Percentiles rank a stretch among this genome's conserved stretches.
phyloP scores from a whole-genome alignment of 345 rosid genomes.

The Carallia brachiata region DNA sequence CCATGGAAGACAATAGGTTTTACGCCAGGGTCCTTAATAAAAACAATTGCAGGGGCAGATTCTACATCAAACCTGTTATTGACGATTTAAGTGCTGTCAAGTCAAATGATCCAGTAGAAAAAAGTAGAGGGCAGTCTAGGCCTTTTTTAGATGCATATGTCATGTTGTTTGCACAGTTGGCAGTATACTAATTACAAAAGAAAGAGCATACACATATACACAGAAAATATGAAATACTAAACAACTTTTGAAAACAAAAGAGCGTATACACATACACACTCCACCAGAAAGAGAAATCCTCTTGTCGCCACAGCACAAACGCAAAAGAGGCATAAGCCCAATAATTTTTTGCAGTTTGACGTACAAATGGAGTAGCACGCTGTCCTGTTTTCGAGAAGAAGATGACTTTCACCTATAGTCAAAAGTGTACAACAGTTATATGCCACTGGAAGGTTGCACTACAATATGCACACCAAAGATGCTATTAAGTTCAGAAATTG shows the following conservation, averaged over 20 bases:
- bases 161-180: not conserved
- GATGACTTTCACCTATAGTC: conserved; percentile 73
- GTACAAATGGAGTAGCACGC: conserved; percentile 79
- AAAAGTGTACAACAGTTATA: conserved; percentile 18
- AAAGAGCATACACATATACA: too few relatives aligned
- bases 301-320: conserved; percentile 79
- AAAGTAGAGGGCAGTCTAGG: not conserved
- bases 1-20: conserved; percentile 92
- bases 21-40: conserved; percentile 83
- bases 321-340: conserved; percentile 78
- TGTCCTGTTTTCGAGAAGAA: conserved; percentile 91
- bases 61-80: conserved; percentile 81
- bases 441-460: conserved; percentile 3
- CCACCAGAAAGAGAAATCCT: conserved; percentile 95
- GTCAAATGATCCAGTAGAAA: not conserved
- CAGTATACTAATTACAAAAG: not conserved
- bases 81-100: conserved; percentile 17
- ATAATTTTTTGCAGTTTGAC: conserved; percentile 72
- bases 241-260: conserved; percentile 7
- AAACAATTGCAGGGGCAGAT: conserved; percentile 85
- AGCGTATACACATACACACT: conserved; percentile 55
- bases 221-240: not conserved
- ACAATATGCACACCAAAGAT: conserved; percentile 6
- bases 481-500: not conserved
- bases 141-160: not conserved